Percentiles rank a stretch among this genome's conserved stretches.
phyloP scores from a whole-genome alignment of 2,329 filamentous ascomycete species.

The Dothidotthia symphoricarpi region DNA sequence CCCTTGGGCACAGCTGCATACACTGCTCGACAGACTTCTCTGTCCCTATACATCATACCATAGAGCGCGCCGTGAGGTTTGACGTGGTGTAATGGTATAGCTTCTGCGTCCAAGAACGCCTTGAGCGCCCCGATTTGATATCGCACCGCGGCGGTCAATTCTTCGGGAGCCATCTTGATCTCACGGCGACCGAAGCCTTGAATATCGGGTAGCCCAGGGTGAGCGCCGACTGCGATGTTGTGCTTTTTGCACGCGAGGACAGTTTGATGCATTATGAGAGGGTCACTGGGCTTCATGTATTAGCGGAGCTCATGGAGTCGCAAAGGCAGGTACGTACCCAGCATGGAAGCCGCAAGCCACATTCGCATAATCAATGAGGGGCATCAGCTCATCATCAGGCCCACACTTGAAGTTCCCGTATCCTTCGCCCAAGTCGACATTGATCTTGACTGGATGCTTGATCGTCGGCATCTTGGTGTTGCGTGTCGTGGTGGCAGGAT shows the following conservation, averaged over 20 bases:
- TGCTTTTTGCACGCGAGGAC: constrained; percentile 58
- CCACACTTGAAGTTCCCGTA: constrained; percentile 54
- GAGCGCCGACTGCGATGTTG: constrained; percentile 59
- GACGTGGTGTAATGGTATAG: constrained; percentile 58
- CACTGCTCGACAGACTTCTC: constrained; percentile 53
- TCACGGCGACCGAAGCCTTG: constrained; percentile 64
- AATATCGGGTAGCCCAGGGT: constrained; percentile 64
- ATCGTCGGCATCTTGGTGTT: constrained; percentile 47
- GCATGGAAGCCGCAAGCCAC: constrained; percentile 62
- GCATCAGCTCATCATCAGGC: constrained; percentile 61
- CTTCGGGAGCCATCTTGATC: constrained; percentile 58
- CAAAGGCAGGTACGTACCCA: constrained; percentile 18
- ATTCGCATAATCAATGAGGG: constrained; percentile 62
- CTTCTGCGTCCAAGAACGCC: constrained; percentile 58
- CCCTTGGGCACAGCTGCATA: constrained; percentile 54
- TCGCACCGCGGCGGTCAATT: constrained; percentile 57
- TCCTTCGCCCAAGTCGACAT: constrained; percentile 55
- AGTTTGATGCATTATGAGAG: constrained; percentile 63
- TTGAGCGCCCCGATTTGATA: constrained; percentile 65
- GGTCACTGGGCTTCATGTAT: constrained; percentile 49
- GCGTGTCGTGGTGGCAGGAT: not conserved
- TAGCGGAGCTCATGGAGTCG: constrained; percentile 4
- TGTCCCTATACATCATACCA: constrained; percentile 56
- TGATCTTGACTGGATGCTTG: constrained; percentile 54
- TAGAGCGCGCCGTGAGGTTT: constrained; percentile 63